Evolutionary conservation across 2,329 filamentous ascomycete genomes (phyloP).

Genomic region (Cryphonectria japonica): DNA sequence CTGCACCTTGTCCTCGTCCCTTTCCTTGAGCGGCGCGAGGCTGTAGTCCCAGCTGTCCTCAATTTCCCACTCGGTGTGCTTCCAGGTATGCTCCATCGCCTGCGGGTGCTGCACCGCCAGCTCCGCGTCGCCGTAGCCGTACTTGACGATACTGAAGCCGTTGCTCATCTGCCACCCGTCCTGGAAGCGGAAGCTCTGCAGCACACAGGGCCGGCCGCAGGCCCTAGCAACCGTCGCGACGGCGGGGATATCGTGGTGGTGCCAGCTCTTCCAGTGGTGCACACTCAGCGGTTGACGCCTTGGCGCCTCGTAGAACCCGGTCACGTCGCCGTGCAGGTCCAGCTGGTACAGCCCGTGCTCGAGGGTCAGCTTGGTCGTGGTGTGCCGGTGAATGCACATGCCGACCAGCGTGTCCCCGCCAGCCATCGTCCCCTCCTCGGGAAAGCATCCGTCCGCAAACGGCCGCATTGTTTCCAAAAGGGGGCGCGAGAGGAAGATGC

Average conservation of each 20-base stretch:
- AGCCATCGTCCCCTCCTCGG: slow-evolving; percentile 29
- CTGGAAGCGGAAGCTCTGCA: slow-evolving; percentile 43
- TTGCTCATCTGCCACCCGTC: slow-evolving; percentile 42
- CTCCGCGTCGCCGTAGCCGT: slow-evolving; percentile 36
- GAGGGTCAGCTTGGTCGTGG: slow-evolving; percentile 43
- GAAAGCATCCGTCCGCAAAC: slow-evolving; percentile 43
- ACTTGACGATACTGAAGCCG: slow-evolving; percentile 47
- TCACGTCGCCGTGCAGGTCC: slow-evolving; percentile 46
- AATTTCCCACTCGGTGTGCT: slow-evolving; percentile 29
- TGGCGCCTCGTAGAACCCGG: slow-evolving; percentile 49
- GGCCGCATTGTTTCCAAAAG: slow-evolving; percentile 41
- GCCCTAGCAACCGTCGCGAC: slow-evolving; percentile 42
- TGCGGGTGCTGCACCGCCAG: slow-evolving; percentile 41
- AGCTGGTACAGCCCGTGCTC: slow-evolving; percentile 47
- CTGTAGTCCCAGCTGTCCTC: slow-evolving; percentile 29
- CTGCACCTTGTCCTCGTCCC: slow-evolving; percentile 29
- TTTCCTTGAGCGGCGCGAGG: slow-evolving; percentile 28
- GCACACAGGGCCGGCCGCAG: slow-evolving; percentile 45
- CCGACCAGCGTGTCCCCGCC: slow-evolving; percentile 45
- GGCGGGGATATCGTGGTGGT: slow-evolving; percentile 39
- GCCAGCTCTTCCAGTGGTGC: slow-evolving; percentile 48
- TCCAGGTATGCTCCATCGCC: slow-evolving; percentile 45
- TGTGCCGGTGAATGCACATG: slow-evolving; percentile 47
- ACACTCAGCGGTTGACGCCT: slow-evolving; percentile 46
- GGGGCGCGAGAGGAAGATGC: slow-evolving; percentile 47